Evolutionary conservation across 345 rosid genomes (phyloP), one percentile per base, ranked within the genome.

Genomic region (Salix koriyanagi): DNA sequence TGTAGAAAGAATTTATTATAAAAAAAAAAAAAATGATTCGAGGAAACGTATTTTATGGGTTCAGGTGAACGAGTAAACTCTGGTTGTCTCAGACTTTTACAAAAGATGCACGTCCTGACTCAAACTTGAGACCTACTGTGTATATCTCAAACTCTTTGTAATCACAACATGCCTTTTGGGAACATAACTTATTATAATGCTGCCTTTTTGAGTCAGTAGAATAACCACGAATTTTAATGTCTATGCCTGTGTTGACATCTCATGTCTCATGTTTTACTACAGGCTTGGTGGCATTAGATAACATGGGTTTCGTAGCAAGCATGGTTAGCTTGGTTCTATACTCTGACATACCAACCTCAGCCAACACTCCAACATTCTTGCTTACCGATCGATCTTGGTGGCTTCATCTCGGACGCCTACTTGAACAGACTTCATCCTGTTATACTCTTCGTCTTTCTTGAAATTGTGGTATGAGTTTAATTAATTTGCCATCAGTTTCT

Each of bases 231-330:
- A 46, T 12, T 46, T 46, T 4, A 4, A 46, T 46, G 50, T 46
- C 50, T 46, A 46, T 15, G 39, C 2, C 2, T 21, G 25, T 48
- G 10, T 36, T 21, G 16, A 3, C n/a, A 28, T n/a, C 7, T 56
- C 14, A 19, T 0, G 3, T 11, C 70, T 11, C 70, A 32, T n/a
- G 69, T 52, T 52, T 52, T 19, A 19, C 23, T 69, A 25, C 79
- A 90, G 92, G 70, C 2, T 12, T 80, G 76, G 4, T 75, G 6
- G 76, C 81, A 48, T 69, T 89, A 7, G 94, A 88, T 19, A 87
- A 83, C 81, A 85, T 90, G 90, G 91, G 94, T 3, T 89, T 89
- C 67, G 23, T 85, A n/a, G 91, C 94, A 58, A 89, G 81, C 79
- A 79, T 80, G 86, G 83, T 65, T 52, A 84, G 88, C 79, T 14